Percentiles rank a stretch among this genome's conserved stretches.
Conservation (phyloP, 805 yeast genomes). For the Suhomyces vadensis region DNA sequence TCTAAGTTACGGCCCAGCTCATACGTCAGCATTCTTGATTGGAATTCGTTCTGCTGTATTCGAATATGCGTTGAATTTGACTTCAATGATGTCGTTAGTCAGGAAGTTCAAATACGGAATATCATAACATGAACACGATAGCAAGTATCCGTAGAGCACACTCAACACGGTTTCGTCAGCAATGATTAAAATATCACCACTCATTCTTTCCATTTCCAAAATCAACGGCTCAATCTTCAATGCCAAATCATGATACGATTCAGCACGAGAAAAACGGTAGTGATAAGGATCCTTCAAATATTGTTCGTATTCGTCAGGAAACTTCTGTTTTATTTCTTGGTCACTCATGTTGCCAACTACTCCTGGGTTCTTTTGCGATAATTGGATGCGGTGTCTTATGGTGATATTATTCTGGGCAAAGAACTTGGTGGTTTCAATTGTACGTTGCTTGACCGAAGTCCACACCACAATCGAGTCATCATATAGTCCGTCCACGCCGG, state of each 20-base stretch:
- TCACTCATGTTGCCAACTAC: constrained; percentile 69
- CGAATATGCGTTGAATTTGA: constrained; percentile 82
- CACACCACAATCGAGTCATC: constrained; percentile 78
- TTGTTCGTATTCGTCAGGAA: constrained; percentile 68
- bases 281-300: constrained; percentile 84
- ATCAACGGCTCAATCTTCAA: constrained; percentile 90
- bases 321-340: constrained; percentile 57
- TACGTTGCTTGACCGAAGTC: constrained; percentile 89
- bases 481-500: constrained; percentile 57
- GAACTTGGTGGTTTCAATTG: constrained; percentile 73
- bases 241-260: constrained; percentile 94
- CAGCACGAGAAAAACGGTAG: constrained; percentile 88
- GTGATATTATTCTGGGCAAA: constrained; percentile 64
- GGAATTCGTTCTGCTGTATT: constrained; percentile 58
- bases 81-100: constrained; percentile 80
- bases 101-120: constrained; percentile 81
- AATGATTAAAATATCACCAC: constrained; percentile 82
- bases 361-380: constrained; percentile 90
- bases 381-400: constrained; percentile 74
- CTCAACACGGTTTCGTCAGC: constrained; percentile 91
- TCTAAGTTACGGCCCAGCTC: no score
- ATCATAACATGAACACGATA: constrained; percentile 87
- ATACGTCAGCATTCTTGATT: constrained; percentile 1
- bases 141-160: constrained; percentile 89
- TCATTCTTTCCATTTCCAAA: constrained; percentile 89